Evolutionary conservation across 106 monocot genomes (phyloP).

Genomic region (Alisma plantagoaquatica): DNA sequence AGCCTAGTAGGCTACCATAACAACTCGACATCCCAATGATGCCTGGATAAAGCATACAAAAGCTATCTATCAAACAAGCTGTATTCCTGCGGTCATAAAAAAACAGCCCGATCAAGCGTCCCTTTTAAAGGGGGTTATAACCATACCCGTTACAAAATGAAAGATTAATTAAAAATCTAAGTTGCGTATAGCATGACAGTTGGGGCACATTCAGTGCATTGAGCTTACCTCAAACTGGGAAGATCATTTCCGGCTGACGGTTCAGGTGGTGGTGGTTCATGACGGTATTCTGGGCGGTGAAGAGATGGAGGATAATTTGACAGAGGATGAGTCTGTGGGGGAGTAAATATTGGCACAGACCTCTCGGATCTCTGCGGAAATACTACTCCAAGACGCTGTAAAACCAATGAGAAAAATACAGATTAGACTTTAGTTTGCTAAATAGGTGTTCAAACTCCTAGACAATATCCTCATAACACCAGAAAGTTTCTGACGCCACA

Average conservation of each 20-base stretch:
- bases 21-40: too few species aligned
- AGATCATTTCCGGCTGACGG: conserved; percentile 30
- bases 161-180: neutral
- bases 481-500: neutral
- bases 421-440: too few species aligned
- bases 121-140: too few species aligned
- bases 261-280: conserved; percentile 47
- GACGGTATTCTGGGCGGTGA: conserved; percentile 35
- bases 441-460: neutral
- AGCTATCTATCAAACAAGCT: too few species aligned
- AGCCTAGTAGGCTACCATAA: too few species aligned
- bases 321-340: conserved; percentile 54
- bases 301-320: conserved; percentile 44
- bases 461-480: neutral
- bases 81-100: too few species aligned
- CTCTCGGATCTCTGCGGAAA: conserved; percentile 67
- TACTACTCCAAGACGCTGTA: conserved; percentile 55
- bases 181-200: neutral
- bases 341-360: conserved; percentile 63
- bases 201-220: neutral
- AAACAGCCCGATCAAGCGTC: too few species aligned
- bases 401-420: neutral
- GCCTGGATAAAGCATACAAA: too few species aligned
- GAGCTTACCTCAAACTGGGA: conserved; percentile 47
- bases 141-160: too few species aligned